Evolutionary conservation across 139 green algal species (phyloP).

Genomic region (Tetraselmis chui): DNA sequence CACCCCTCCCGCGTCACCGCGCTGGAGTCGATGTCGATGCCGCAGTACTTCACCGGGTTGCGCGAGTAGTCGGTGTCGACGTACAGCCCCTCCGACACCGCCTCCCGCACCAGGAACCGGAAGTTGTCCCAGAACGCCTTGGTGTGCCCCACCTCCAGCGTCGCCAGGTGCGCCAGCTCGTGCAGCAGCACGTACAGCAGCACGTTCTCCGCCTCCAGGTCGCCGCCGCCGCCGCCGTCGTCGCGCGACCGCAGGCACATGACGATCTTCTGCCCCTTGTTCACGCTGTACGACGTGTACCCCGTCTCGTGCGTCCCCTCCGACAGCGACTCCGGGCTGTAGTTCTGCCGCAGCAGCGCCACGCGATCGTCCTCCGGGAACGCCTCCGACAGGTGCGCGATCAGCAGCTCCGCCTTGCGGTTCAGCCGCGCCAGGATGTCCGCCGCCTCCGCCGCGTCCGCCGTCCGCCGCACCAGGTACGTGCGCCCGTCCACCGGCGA

Average conservation of each 20-base stretch:
- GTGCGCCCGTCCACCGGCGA: neutral
- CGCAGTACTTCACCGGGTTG: slow-evolving; percentile 8
- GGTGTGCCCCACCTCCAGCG: slow-evolving; percentile 13
- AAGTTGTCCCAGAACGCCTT: slow-evolving; percentile 21
- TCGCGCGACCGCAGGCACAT: slow-evolving; percentile 15
- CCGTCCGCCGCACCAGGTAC: slow-evolving; percentile 16
- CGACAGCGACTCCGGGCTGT: slow-evolving; percentile 14
- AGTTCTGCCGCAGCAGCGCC: neutral
- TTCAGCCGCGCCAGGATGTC: slow-evolving; percentile 13
- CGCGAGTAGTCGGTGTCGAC: slow-evolving; percentile 2
- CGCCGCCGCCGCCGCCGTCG: neutral
- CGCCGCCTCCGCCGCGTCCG: slow-evolving; percentile 11
- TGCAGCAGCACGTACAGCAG: slow-evolving; percentile 20
- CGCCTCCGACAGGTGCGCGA: slow-evolving; percentile 10
- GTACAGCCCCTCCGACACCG: slow-evolving; percentile 15
- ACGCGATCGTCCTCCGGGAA: neutral
- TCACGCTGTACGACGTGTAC: slow-evolving; percentile 23
- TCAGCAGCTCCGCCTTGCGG: neutral
- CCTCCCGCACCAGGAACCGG: slow-evolving; percentile 4
- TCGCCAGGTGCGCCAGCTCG: slow-evolving; percentile 25
- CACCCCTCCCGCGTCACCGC: neutral
- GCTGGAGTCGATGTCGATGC: slow-evolving; percentile 18
- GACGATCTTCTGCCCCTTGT: slow-evolving; percentile 27
- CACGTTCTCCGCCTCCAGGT: slow-evolving; percentile 15
- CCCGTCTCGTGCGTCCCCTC: slow-evolving; percentile 12